Conservation (phyloP, 1,284 basidiomycete species). For the Heterobasidion occidentale region DNA sequence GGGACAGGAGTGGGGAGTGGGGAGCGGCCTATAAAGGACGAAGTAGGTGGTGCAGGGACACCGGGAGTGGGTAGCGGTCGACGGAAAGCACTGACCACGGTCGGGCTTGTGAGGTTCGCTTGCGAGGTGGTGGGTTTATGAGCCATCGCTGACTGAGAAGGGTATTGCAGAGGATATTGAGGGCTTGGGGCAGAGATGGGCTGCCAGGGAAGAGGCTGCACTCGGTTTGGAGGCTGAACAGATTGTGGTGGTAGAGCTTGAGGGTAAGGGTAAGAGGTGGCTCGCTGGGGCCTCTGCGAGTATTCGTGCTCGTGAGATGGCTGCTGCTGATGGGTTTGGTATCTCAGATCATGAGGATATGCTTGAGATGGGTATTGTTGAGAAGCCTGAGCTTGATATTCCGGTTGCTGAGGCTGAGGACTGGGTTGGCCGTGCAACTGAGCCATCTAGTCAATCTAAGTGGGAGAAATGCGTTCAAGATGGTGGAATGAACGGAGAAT, state of each 20-base stretch:
- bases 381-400: background rate
- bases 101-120: constrained; percentile 4
- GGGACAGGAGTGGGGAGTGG: constrained; percentile 12
- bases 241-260: background rate
- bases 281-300: background rate
- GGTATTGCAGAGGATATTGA: constrained; percentile 1
- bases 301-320: background rate
- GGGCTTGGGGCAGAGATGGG: constrained; percentile 3
- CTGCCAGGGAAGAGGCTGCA: background rate
- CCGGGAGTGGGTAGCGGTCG: constrained; percentile 13
- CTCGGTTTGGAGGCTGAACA: background rate
- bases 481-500: too few species aligned
- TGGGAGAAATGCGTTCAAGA: too few species aligned
- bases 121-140: constrained; percentile 2
- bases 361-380: background rate
- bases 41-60: constrained; percentile 4
- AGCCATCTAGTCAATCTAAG: background rate
- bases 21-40: constrained; percentile 4
- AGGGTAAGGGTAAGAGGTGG: background rate
- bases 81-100: constrained; percentile 5
- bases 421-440: background rate
- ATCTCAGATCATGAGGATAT: background rate
- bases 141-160: background rate
- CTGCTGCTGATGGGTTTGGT: background rate
- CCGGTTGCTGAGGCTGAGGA: background rate